phyloP scores from a whole-genome alignment of 2,329 filamentous ascomycete species.

The Biscogniauxia mediterranea region DNA sequence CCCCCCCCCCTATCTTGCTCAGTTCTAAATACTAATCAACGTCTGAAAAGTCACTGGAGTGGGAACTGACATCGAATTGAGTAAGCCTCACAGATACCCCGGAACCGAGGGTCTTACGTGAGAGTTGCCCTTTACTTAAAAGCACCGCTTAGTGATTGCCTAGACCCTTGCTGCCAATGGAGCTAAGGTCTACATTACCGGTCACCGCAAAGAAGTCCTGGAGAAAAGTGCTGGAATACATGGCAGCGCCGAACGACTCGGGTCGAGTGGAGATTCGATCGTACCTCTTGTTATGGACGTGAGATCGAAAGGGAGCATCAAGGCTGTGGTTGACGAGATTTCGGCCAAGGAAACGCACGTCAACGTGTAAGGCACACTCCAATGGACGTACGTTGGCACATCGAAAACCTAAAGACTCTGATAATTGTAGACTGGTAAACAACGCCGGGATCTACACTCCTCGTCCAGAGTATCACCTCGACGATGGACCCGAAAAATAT shows the following conservation, averaged over 20 bases:
- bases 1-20: background rate
- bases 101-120: background rate
- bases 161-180: conserved; percentile 46
- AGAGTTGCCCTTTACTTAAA: conserved; percentile 2
- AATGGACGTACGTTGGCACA: background rate
- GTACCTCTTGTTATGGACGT: conserved; percentile 46
- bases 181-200: conserved; percentile 36
- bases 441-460: conserved; percentile 46
- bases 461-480: conserved; percentile 10
- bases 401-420: background rate
- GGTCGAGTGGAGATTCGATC: conserved; percentile 44
- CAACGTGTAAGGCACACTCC: conserved; percentile 37
- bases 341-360: conserved; percentile 51
- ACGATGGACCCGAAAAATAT: conserved; percentile 27
- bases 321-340: conserved; percentile 47
- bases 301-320: conserved; percentile 49
- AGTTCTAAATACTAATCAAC: background rate
- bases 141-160: conserved; percentile 38
- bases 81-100: conserved; percentile 14
- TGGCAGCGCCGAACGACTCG: conserved; percentile 37
- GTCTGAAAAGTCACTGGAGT: conserved; percentile 27
- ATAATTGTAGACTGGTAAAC: conserved; percentile 42
- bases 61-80: conserved; percentile 27
- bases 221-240: conserved; percentile 41
- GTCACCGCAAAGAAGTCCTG: conserved; percentile 43